Evolutionary conservation across 495 filamentous ascomycete genomes (phyloP), one percentile per base, ranked within the genome.

Genomic region (Penicillium pulvis): DNA sequence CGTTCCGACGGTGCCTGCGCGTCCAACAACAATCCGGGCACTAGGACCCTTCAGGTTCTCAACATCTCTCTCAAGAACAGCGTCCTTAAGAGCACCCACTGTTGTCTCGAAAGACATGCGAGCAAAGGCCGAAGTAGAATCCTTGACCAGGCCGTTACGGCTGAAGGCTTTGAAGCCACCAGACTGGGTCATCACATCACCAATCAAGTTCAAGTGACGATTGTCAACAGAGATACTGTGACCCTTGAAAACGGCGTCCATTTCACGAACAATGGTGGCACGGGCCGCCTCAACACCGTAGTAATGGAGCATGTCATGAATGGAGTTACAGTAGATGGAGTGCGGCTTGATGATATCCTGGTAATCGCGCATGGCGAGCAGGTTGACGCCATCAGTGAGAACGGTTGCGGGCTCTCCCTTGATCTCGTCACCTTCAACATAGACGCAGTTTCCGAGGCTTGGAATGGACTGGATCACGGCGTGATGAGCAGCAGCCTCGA

Each of bases 101-200:
- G 94, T 98, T 6, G 94, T 98, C 81, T 99, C 93, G 79, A 97
- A 98, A 72, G 90, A 95, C 92, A 97, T 97, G 82, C 97, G 97
- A 74, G 93, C 88, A 60, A 98, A 92, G 1, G 94, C 92, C 52
- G 88, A 93, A 16, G 90, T 86, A 66, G 87, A 89, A 57, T 88
- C 83, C 69, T 86, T 89, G 48, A 81, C 73, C 53, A 98, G 70
- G 17, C 93, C 94, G 62, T 87, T 93, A 46, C 94, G 88, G 74
- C 90, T 96, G 78, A 98, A 99, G 3, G 93, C 86, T 17, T 83
- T 86, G 75, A 94, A 98, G 17, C 85, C 85, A 60, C 94, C 94
- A 59, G 85, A 86, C 26, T 92, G 78, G 17, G 95, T 98, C 94
- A 98, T 98, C 74, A 88, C 90, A 75, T 98, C 94, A 53, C 89